These are phyloP conservation scores for Calonectria henricotiae DNA, from an alignment of 2,329 filamentous ascomycete species.

Conservation along the genomic window DNA sequence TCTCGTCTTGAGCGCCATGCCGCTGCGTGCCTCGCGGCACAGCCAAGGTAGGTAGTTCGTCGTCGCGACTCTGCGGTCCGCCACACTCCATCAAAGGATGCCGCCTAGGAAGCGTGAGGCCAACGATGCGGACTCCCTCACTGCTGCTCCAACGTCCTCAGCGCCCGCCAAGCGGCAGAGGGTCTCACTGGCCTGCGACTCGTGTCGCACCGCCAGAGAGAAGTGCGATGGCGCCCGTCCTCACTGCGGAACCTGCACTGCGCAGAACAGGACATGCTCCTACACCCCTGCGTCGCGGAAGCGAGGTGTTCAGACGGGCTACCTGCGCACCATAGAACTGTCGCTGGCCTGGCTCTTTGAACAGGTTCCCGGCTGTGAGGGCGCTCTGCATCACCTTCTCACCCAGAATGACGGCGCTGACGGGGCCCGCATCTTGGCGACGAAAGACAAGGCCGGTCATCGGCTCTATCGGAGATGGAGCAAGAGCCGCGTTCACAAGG, in stretches of 20 bases:
- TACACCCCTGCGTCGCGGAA: conserved; percentile 84
- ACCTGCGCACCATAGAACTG: conserved; percentile 82
- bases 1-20: conserved; percentile 46
- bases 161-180: conserved; percentile 71
- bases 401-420: conserved; percentile 63
- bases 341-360: conserved; percentile 79
- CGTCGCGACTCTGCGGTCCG: conserved; percentile 35
- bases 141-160: conserved; percentile 46
- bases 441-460: conserved; percentile 70
- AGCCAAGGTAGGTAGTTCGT: conserved; percentile 48
- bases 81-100: conserved; percentile 54
- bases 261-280: conserved; percentile 77
- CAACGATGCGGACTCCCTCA: conserved; percentile 51
- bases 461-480: conserved; percentile 76
- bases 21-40: conserved; percentile 45
- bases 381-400: conserved; percentile 71
- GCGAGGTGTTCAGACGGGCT: conserved; percentile 85
- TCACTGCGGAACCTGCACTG: conserved; percentile 77
- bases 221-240: conserved; percentile 82
- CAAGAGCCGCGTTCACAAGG: conserved; percentile 74
- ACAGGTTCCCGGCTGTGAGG: conserved; percentile 73
- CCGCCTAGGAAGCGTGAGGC: conserved; percentile 59
- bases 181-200: conserved; percentile 80
- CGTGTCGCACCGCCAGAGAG: conserved; percentile 78
- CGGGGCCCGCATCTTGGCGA: conserved; percentile 63